These are phyloP conservation scores for Aphanocladium album DNA, from an alignment of 2,329 filamentous ascomycete species.

Conservation along the genomic window DNA sequence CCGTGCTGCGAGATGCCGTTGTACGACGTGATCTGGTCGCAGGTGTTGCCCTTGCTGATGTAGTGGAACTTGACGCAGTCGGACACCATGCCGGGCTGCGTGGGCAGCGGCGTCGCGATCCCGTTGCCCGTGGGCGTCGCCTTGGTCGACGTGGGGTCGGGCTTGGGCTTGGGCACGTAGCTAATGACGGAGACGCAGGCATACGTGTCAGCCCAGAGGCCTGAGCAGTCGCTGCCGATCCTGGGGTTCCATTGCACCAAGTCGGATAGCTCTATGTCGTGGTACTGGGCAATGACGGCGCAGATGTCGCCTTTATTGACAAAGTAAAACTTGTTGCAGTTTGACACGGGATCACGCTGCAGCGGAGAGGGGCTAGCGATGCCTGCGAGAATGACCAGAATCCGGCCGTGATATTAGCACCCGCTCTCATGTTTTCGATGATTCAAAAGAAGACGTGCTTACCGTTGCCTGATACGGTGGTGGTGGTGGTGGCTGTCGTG, in stretches of 20 bases:
- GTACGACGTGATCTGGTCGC: conserved; percentile 1
- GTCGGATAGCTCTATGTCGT: not conserved
- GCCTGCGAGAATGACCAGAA: conserved; percentile 3
- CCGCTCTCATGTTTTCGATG: not conserved
- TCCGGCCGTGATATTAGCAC: not conserved
- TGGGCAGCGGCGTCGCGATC: conserved; percentile 13
- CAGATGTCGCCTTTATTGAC: not conserved
- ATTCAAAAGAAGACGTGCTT: not conserved
- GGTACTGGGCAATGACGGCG: not conserved
- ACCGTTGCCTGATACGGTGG: conserved; percentile 1
- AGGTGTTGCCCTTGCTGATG: conserved; percentile 10
- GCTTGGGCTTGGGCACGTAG: not conserved
- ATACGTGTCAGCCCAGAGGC: conserved; percentile 12
- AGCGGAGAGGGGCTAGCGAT: conserved; percentile 13
- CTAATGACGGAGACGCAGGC: conserved; percentile 12
- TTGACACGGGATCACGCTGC: conserved; percentile 12
- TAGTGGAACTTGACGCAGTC: conserved; percentile 14
- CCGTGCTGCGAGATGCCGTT: conserved; percentile 1
- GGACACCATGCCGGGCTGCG: conserved; percentile 15
- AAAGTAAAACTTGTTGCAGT: conserved; percentile 16
- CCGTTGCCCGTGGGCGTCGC: not conserved
- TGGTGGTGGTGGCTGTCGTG: not conserved
- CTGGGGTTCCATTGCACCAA: conserved; percentile 13
- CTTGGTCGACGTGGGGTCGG: not conserved
- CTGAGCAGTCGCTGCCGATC: conserved; percentile 8